Base-by-base conservation (phyloP, 371 early-diverging fungal species). In the Chytridiales sp. region DNA sequence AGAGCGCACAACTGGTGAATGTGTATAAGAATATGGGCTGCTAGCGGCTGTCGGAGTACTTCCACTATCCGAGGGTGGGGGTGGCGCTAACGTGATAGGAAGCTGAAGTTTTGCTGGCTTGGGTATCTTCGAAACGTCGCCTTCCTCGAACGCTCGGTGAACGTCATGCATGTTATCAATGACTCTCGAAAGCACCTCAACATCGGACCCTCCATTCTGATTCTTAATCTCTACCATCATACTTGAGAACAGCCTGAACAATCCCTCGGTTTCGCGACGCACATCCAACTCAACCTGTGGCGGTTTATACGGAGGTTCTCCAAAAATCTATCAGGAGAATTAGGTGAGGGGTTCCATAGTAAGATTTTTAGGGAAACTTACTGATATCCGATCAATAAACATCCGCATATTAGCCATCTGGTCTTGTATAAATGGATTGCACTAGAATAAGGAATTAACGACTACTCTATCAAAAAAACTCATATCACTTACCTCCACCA, bases 401-500 rank as follows among this genome's bases (percentile, higher is more conserved):
- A 19, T 29, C 44, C 56, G 67, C 68, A 73, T 64, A 19, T 19
- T 35, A 19, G 46, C 48, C 0, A 67, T 53, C 30, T 73, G 59
- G 1, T 53, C 35, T 22, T 44, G 47, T n/a, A 73, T 67, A 56
- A 70, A 73, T 9, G 41, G 27, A 44, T 70, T 73, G 61, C 61
- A 66, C 42, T 65, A 42, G 11, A 15, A 8, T 19, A 19, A 40
- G 26, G 4, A n/a, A 15, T 42, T 24, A 47, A 38, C 11, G 24
- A 4, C 47, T 1, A 29, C 4, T 34, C 15, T 2, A 24, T 1
- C 40, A 41, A 17, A 36, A 29, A 47, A 13, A 19, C 32, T 47
- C 2, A 27, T 24, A 29, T 1, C 6, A 9, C 61, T 21, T 53
- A 89, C 79, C 6, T 79, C 85, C 31, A 72, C 73, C 89, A 91